Evolutionary conservation across 352 stramenopile genomes (phyloP).

Genomic region (Phytopythium vexans): DNA sequence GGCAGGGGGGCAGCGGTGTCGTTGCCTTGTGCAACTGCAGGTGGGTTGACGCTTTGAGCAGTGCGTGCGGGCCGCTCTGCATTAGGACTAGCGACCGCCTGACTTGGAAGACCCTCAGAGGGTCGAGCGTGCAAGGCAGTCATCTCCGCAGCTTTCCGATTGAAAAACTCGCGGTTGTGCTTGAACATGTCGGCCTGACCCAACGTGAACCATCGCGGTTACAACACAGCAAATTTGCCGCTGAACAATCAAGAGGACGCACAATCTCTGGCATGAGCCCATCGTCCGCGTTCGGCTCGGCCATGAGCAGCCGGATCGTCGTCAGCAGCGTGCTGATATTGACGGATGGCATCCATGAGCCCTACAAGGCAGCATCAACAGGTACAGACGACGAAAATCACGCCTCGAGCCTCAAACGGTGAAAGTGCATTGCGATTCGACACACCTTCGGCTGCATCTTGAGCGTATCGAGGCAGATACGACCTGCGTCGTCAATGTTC

Average conservation of each 20-base stretch:
- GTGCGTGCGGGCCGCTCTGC: no score
- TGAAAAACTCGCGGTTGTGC: constrained; percentile 72
- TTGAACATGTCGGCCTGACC: constrained; percentile 76
- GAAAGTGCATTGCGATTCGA: no score
- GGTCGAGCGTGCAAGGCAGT: constrained; percentile 44
- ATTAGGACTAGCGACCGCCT: no score
- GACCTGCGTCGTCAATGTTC: constrained; percentile 83
- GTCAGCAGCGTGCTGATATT: constrained; percentile 90
- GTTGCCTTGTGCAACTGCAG: not conserved
- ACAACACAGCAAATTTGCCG: not conserved
- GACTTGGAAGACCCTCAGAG: constrained; percentile 5
- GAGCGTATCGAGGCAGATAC: constrained; percentile 90
- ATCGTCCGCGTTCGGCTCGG: constrained; percentile 88
- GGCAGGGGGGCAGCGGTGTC: not conserved
- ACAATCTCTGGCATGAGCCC: constrained; percentile 89
- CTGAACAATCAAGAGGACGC: constrained; percentile 4
- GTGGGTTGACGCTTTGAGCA: no score
- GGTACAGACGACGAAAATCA: not conserved
- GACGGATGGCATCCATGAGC: constrained; percentile 89
- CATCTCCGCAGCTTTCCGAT: constrained; percentile 57
- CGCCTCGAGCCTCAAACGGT: not conserved
- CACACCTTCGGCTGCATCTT: constrained; percentile 88
- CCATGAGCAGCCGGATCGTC: constrained; percentile 89
- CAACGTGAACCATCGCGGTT: not conserved
- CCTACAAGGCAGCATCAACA: constrained; percentile 28